phyloP scores from a whole-genome alignment of 768 basidiomycete genomes.

The Termitomyces sp. region DNA sequence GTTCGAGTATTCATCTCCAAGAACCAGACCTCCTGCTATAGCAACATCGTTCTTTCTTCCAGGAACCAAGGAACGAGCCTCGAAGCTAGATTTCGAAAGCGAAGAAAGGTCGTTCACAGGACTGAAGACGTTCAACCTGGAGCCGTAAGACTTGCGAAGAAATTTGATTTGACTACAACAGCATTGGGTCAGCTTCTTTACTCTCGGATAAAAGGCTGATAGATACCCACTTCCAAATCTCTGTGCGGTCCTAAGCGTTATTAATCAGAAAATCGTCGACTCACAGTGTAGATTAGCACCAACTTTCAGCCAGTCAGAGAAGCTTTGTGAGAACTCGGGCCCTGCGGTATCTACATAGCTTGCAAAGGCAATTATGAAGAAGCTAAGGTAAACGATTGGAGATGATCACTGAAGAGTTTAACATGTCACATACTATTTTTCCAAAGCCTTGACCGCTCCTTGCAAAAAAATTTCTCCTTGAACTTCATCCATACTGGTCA shows the following conservation, averaged over 20 bases:
- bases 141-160: slow-evolving; percentile 76
- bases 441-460: slow-evolving; percentile 71
- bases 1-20: slow-evolving; percentile 94
- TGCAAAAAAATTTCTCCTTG: slow-evolving; percentile 54
- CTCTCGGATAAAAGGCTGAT: neutral
- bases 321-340: slow-evolving; percentile 58
- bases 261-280: neutral
- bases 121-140: slow-evolving; percentile 83
- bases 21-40: slow-evolving; percentile 76
- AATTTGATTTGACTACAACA: slow-evolving; percentile 74
- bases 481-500: slow-evolving; percentile 69
- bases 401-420: neutral
- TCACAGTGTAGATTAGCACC: slow-evolving; percentile 6
- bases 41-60: slow-evolving; percentile 74
- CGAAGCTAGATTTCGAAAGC: slow-evolving; percentile 67
- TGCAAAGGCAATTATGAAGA: slow-evolving; percentile 93
- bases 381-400: slow-evolving; percentile 39
- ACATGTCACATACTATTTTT: slow-evolving; percentile 75
- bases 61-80: slow-evolving; percentile 50
- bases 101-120: slow-evolving; percentile 87
- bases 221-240: slow-evolving; percentile 83
- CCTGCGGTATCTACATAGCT: slow-evolving; percentile 70
- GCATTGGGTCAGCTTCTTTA: neutral
- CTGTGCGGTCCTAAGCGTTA: slow-evolving; percentile 60
- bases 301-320: slow-evolving; percentile 87